Evolutionary conservation across 805 yeast species (phyloP), one percentile per base, ranked within the genome.

Genomic region (Cyberlindnera suaveolens): DNA sequence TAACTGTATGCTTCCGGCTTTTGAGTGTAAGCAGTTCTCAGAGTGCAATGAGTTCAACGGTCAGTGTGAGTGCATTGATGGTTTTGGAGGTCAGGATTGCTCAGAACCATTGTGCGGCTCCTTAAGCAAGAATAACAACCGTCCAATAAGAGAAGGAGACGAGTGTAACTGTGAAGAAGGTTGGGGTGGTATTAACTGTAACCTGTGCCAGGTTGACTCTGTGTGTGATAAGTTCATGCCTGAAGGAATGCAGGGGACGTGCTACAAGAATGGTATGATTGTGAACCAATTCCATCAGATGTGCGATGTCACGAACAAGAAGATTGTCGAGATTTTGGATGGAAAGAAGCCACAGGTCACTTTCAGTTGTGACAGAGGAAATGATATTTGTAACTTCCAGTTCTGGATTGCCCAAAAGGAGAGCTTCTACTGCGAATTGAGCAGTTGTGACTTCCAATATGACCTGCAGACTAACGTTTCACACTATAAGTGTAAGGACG

Each of bases 151-250:
- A 56, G 63, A 71, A 1, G 56, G 57, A 11, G 52, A 54, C 30
- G 52, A 70, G 0, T 93, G 99, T 64, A 67, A 67, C 0, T 91
- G 99, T 65, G 75, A 75, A 39, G 72, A 71, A 4, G 99, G 99
- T 4, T 93, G 99, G 99, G 67, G 70, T 5, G 98, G 99, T 36
- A 84, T 93, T 58, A 93, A 93, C 59, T 93, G 99, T 72, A 93
- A 85, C 57, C 63, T 93, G 60, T 93, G 99, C 64, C 67, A 71
- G 19, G 59, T 61, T 5, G 95, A 93, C 60, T 61, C 70, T 3
- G 84, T 82, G 2, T 93, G 99, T 67, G 85, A 87, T 60, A 67
- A 85, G 0, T 85, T 93, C 54, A 78, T 91, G 79, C 98, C 98
- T 1, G 89, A 80, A 34, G 85, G 85, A 3, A 63, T 88, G 43